Evolutionary conservation across 768 basidiomycete genomes (phyloP).

Genomic region (Phanerodontia chrysosporium): DNA sequence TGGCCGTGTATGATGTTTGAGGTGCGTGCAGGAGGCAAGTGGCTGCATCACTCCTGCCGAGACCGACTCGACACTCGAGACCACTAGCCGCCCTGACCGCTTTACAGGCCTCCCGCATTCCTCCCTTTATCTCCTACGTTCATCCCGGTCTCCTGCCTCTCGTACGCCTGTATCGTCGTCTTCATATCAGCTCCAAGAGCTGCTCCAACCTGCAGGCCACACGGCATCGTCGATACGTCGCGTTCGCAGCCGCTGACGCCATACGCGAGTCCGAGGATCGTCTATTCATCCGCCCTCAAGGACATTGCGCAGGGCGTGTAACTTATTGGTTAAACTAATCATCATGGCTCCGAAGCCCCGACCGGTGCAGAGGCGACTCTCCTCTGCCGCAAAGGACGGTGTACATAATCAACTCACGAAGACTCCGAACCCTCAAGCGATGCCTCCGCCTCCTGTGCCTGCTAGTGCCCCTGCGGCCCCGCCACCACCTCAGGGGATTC

Average conservation of each 20-base stretch:
- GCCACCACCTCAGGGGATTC: slow-evolving; percentile 33
- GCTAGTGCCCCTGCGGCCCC: slow-evolving; percentile 54
- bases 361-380: slow-evolving; percentile 28
- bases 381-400: slow-evolving; percentile 27
- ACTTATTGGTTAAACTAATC: slow-evolving; percentile 5
- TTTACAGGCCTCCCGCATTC: background rate
- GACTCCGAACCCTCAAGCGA: slow-evolving; percentile 8
- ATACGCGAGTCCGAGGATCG: background rate
- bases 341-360: slow-evolving; percentile 45
- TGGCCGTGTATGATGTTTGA: background rate
- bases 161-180: too few species aligned
- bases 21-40: background rate
- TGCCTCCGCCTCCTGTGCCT: slow-evolving; percentile 12
- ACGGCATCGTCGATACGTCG: background rate
- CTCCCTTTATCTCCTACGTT: background rate
- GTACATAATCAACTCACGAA: slow-evolving; percentile 22
- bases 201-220: too few species aligned
- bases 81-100: background rate
- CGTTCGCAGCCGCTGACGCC: background rate
- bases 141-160: too few species aligned
- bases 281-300: background rate
- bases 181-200: too few species aligned
- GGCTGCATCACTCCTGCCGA: background rate
- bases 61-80: background rate
- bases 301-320: background rate